A percentile compares a stretch with the other conserved stretches of the same genome.
phyloP scores from a whole-genome alignment of 2,329 filamentous ascomycete genomes.

The Phialophora verrucosa region DNA sequence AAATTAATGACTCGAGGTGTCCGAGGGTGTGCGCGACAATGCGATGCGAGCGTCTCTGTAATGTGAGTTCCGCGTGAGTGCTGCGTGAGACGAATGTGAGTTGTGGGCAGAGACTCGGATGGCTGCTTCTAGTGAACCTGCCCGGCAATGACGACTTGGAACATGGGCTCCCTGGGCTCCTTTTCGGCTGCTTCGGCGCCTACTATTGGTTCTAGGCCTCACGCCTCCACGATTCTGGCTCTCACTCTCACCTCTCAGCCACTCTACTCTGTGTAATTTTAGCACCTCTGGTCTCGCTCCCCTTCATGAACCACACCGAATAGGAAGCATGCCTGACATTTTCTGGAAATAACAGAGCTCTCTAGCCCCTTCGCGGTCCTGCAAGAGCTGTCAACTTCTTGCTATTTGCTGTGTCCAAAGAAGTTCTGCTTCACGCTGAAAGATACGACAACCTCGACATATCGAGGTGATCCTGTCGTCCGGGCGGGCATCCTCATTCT shows the following conservation, averaged over 20 bases:
- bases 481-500: no score
- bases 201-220: conserved; percentile 12
- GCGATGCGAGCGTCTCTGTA: neutral
- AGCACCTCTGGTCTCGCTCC: no score
- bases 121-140: neutral
- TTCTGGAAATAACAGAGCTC: neutral
- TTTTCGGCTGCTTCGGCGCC: neutral
- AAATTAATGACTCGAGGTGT: neutral
- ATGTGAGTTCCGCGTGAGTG: neutral
- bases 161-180: neutral
- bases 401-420: no score
- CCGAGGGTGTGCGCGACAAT: neutral
- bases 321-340: neutral
- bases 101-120: neutral
- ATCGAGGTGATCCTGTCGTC: neutral
- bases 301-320: neutral
- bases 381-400: neutral
- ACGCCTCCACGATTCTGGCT: neutral
- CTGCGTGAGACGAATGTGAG: conserved; percentile 6
- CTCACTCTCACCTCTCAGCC: conserved; percentile 5
- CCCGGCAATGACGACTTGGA: conserved; percentile 4
- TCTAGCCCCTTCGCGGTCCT: neutral
- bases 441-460: neutral
- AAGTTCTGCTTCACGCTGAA: neutral
- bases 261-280: neutral